Base-by-base conservation (phyloP, 75 land plant genomes). In the Cryptomeria japonica region DNA sequence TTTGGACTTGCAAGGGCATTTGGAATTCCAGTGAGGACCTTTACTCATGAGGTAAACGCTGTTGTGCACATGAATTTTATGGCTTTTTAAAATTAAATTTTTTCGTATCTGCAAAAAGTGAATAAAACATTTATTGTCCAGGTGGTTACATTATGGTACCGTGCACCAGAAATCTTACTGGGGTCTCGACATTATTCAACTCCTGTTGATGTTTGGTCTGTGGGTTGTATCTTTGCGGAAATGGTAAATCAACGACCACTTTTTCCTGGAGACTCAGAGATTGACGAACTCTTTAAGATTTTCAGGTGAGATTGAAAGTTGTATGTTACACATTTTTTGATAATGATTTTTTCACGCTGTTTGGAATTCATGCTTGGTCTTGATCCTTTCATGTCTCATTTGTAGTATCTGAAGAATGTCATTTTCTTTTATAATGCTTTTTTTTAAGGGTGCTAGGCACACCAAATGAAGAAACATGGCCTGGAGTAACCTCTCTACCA, bases 211-310 rank as follows among this genome's bases (percentile, higher is more conserved):
- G 94, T 98, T 64, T 98, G 99, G 99, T 98, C 99, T 31, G 96
- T 97, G 6, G 99, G 99, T 13, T 97, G 99, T 85, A 97, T 98
- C 88, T 98, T 98, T 92, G 99, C 99, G 46, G 99, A 98, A 84
- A 97, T 98, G 99, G 96, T 98, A 51, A 98, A 94, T 88, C 99
- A 95, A 89, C 91, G 92, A 15, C 99, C 99, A 68, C 89, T 98
- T n/a, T 98, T 98, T 85, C 99, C 99, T 80, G 99, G 99, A 5
- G 99, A 98, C 83, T 98, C 99, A 53, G 99, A 98, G 90, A 98
- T 98, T 89, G 99, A 98, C 85, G 99, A 98, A 85, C 89, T 98
- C 46, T 98, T 98, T 83, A 98, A 96, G 90, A 98, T 98, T 31
- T 98, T 98, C 92, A 95, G 99, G 99, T 95, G 72, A 85, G n/a